Evolutionary conservation across 805 yeast genomes (phyloP), one percentile per base, ranked within the genome.

Genomic region (Zygosaccharomyces bisporus): DNA sequence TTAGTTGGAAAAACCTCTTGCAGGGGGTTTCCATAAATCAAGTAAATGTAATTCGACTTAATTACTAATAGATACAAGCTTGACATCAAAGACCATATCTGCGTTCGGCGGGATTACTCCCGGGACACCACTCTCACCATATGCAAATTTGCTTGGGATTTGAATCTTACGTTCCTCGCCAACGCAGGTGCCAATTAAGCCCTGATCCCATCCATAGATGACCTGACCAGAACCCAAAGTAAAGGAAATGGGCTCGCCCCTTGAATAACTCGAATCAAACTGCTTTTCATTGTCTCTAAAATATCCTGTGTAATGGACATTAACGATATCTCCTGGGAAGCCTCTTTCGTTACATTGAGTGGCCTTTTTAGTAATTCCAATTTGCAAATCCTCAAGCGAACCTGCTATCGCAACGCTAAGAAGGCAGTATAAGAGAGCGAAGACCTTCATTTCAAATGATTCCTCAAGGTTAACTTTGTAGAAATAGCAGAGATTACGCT

Each of bases 201-300:
- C 96, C 66, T 82, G 79, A 51, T 89, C 97, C 96, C 96, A 89
- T 47, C 97, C 96, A 48, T 73, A 60, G 59, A 89, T 89, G 24
- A 89, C 96, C 56, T 77, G 82, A 4, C 95, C 90, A 19, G 66
- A 63, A 33, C 96, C 97, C 43, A 90, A 68, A n/a, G 66, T 66
- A 66, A 89, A 89, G 33, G 73, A 62, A 48, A 89, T 71, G 36
- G 97, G 96, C 35, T 63, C 55, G 10, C 78, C 80, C 58, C 95
- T 76, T 17, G 63, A 59, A 45, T 73, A 66, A 1, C 95, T 85
- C 7, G 86, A 76, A 65, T 89, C 97, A 59, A 89, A 90, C 4
- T 74, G 79, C 4, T 77, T 70, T 3, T 89, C 93, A 58, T 80
- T 81, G 9, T 60, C 60, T 46, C 70, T 70, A 39, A 89, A 71